Evolutionary conservation across 2,329 filamentous ascomycete genomes (phyloP), one percentile per base, ranked within the genome.

Genomic region (Aspergillus uvarum): DNA sequence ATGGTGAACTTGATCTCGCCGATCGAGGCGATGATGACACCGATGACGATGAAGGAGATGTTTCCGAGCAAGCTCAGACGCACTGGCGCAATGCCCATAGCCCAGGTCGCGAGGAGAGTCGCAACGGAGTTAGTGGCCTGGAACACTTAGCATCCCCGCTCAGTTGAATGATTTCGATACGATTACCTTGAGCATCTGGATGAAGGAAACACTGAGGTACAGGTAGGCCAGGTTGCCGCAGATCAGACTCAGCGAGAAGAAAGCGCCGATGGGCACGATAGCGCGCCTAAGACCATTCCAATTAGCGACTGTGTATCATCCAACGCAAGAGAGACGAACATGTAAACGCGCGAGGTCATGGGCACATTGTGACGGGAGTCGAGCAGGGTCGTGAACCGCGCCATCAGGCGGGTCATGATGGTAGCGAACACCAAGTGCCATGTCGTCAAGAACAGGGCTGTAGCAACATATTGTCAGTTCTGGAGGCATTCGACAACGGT

Each of bases 161-260:
- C 21, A 21, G 35, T 29, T 8, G 4, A 42, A 4, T 44, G 19
- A 35, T 79, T 79, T 69, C 35, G 6, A 42, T 50, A 60, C 49
- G 42, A 16, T 48, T 47, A 92, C 89, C 90, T 98, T 98, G 77
- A 98, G 88, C 94, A 98, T 98, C 83, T 98, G 94, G 72, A 98
- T 98, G 78, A 98, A 98, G 62, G 94, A 90, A 60, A 98, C 94
- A 67, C 90, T 95, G 63, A 98, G 86, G 79, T 97, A 96, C 58
- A 97, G 86, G 76, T 98, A 98, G 69, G 94, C 92, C 79, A 96
- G 80, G 82, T 98, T 98, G 74, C 93, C 92, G 79, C 92, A 97
- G 75, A 98, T 97, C 82, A 98, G 85, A 79, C 90, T 95, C 82
- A 97, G 82, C 75, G 90, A 95, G 87, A 97, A 98, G 82, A 96